phyloP scores from a whole-genome alignment of 2,329 filamentous ascomycete species.

The Pestalotiopsis sp. region DNA sequence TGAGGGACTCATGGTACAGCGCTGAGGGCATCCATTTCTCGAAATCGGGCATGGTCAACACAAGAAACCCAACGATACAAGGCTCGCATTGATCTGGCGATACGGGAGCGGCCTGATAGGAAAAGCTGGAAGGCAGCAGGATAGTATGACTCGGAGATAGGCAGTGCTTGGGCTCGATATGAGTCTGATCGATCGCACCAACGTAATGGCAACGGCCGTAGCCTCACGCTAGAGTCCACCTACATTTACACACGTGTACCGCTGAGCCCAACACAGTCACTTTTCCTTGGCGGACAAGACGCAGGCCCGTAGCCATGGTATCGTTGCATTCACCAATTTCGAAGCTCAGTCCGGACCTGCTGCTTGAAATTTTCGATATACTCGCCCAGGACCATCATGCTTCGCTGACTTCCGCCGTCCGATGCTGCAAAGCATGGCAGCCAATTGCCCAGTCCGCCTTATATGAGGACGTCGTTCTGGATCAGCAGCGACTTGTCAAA shows the following conservation, averaged over 20 bases:
- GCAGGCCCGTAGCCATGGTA: neutral
- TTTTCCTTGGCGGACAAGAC: neutral
- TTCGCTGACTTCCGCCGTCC: neutral
- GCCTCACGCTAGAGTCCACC: too few relatives aligned
- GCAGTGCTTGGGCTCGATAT: too few relatives aligned
- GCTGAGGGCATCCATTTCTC: too few relatives aligned
- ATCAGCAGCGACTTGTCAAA: neutral
- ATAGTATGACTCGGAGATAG: too few relatives aligned
- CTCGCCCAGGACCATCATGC: neutral
- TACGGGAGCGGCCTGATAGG: too few relatives aligned
- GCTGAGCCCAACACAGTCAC: neutral
- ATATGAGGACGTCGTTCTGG: slow-evolving; percentile 16
- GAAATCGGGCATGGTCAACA: too few relatives aligned
- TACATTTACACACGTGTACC: neutral
- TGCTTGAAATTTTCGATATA: neutral
- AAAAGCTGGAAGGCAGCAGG: too few relatives aligned
- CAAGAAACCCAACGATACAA: too few relatives aligned
- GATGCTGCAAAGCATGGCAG: slow-evolving; percentile 15
- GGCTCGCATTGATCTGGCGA: too few relatives aligned
- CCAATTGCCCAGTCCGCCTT: slow-evolving; percentile 12
- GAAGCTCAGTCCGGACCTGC: neutral
- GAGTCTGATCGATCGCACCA: too few relatives aligned
- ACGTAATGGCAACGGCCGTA: too few relatives aligned
- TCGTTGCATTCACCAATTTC: neutral
- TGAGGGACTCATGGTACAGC: too few relatives aligned